Evolutionary conservation across 208 protist species (phyloP).

Genomic region (Acanthamoeba culbertsoni): DNA sequence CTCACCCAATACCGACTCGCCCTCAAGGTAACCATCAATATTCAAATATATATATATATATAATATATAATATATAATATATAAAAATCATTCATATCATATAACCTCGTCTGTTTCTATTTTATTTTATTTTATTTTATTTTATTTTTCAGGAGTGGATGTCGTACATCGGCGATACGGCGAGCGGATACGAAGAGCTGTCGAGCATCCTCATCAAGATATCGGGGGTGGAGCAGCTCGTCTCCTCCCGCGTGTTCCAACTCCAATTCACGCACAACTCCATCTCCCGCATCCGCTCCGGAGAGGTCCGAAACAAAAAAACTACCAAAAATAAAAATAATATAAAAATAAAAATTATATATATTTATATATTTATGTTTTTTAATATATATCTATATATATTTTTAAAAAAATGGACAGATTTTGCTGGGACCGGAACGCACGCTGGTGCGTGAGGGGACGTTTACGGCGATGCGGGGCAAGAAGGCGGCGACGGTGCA

Average conservation of each 20-base stretch:
- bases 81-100: too few species aligned
- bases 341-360: neutral
- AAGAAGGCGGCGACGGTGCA: neutral
- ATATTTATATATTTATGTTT: neutral
- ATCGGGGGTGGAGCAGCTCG: neutral
- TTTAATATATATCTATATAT: too few species aligned
- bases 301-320: neutral
- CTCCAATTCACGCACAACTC: conserved; percentile 5
- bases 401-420: too few species aligned
- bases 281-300: neutral
- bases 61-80: too few species aligned
- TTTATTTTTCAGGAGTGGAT: neutral
- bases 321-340: neutral
- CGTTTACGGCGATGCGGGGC: neutral
- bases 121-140: neutral
- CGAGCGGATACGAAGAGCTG: neutral
- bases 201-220: neutral
- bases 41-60: too few species aligned
- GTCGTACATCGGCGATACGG: neutral
- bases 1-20: neutral
- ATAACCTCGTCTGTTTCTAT: neutral
- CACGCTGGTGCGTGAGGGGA: neutral
- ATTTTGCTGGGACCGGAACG: neutral
- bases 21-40: conserved; percentile 21
- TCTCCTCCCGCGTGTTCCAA: neutral